Evolutionary conservation across 371 early-diverging fungal genomes (phyloP).

Genomic region (Mortierella sp.): DNA sequence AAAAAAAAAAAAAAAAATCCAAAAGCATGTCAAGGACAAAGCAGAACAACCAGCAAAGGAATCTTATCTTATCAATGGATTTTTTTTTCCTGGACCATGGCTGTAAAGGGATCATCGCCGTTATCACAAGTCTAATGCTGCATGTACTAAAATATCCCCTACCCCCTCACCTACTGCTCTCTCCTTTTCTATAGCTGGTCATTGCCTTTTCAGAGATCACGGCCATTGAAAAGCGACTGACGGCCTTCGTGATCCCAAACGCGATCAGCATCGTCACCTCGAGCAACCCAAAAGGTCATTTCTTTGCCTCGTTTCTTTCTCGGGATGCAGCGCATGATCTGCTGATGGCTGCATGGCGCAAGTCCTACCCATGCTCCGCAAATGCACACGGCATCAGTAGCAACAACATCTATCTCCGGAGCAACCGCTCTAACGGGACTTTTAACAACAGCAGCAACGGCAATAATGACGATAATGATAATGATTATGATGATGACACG

Average conservation of each 20-base stretch:
- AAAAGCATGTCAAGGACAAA: no score
- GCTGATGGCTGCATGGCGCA: constrained; percentile 77
- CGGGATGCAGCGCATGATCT: constrained; percentile 82
- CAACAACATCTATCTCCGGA: constrained; percentile 22
- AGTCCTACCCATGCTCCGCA: constrained; percentile 52
- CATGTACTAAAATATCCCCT: no score
- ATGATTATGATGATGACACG: constrained; percentile 19
- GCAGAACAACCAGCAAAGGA: no score
- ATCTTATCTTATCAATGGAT: no score
- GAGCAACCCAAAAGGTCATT: constrained; percentile 58
- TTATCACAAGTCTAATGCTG: neutral
- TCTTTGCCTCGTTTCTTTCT: constrained; percentile 85
- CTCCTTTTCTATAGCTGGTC: constrained; percentile 64
- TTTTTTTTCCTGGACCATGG: no score
- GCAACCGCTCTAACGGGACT: constrained; percentile 26
- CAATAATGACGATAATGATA: constrained; percentile 23
- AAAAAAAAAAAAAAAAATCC: neutral
- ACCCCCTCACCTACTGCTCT: neutral
- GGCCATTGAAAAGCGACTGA: constrained; percentile 81
- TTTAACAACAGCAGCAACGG: constrained; percentile 2
- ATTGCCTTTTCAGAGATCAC: constrained; percentile 87
- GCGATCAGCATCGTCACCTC: constrained; percentile 84
- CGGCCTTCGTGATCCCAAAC: constrained; percentile 88
- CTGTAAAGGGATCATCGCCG: neutral
- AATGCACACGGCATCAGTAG: constrained; percentile 24